Evolutionary conservation across 106 monocot species (phyloP), one percentile per base, ranked within the genome.

Genomic region (Iris macrosiphon): DNA sequence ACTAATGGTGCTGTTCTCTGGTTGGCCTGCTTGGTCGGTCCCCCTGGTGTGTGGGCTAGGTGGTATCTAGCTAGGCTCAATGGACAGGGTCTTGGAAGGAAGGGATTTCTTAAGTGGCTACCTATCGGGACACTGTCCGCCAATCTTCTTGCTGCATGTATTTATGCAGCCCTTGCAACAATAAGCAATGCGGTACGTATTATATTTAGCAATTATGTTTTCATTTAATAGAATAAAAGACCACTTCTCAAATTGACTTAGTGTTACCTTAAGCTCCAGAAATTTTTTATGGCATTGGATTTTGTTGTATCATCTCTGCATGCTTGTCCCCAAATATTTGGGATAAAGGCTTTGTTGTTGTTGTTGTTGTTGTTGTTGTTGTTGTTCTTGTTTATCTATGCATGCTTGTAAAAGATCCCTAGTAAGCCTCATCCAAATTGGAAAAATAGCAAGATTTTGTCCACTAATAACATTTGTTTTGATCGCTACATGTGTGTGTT

Each of bases 51-150:
- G 9, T 98, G 98, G 98, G 28, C 37, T 10, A 77, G 98, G 27
- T 98, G 90, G 90, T 80, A 78, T 57, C 45, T 98, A 42, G 91
- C 91, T 0, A 76, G 83, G 53, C 75, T 91, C 15, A 98, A 98
- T 28, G 98, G 91, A 12, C 64, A 55, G 45, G 98, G 91, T 7
- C 6, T 90, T 1, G 98, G 98, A 29, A 87, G 43, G 47, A 75
- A 72, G 22, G 54, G 60, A 14, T 11, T 3, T 6, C 60, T 91
- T 40, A 77, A 68, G 41, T 91, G 98, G 98, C 57, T 91, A 3
- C 98, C 98, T 6, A 33, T 87, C 35, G 98, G 98, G 30, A 98
- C 98, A 4, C 33, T 91, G 32, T 45, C 38, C 6, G 91, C 98
- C 19, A 98, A 98, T 60, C 62, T 91, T 61, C 54, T 87, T 34